Conservation (phyloP, 192 early-diverging fungal species). For the Thoreauomyces humboldtii region DNA sequence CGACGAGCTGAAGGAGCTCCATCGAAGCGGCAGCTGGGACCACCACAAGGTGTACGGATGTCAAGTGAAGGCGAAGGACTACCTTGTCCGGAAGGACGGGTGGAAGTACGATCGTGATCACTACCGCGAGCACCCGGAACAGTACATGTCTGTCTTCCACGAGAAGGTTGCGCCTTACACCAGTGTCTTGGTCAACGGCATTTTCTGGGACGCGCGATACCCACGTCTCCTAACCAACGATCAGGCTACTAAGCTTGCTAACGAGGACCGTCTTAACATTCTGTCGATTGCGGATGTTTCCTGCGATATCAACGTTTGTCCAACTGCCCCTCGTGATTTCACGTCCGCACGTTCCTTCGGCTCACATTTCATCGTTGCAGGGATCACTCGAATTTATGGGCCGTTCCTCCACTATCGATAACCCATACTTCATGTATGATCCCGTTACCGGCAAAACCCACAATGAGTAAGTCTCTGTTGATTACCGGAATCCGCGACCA, state of each 20-base stretch:
- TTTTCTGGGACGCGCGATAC: conserved; percentile 86
- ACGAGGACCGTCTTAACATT: conserved; percentile 66
- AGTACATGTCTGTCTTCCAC: conserved; percentile 77
- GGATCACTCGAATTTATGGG: conserved; percentile 95
- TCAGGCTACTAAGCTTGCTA: conserved; percentile 73
- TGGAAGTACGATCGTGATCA: conserved; percentile 55
- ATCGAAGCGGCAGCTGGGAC: conserved; percentile 46
- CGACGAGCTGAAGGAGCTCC: conserved; percentile 45
- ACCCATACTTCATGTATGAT: conserved; percentile 91
- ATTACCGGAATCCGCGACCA: not conserved
- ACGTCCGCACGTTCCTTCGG: not conserved
- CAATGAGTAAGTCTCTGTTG: conserved; percentile 49
- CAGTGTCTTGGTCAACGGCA: conserved; percentile 85
- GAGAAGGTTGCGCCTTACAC: conserved; percentile 87
- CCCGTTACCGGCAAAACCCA: conserved; percentile 68
- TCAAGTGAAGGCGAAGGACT: conserved; percentile 77
- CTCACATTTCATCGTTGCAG: conserved; percentile 30
- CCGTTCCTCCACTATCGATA: conserved; percentile 83
- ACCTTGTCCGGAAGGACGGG: conserved; percentile 74
- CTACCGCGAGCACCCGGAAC: conserved; percentile 75
- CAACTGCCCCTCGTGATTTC: not conserved
- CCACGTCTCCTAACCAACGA: conserved; percentile 86
- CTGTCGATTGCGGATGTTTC: conserved; percentile 87
- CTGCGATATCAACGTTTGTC: conserved; percentile 83
- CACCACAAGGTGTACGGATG: conserved; percentile 77